Base-by-base conservation (phyloP, 768 basidiomycete genomes). In the Boletus edulis region DNA sequence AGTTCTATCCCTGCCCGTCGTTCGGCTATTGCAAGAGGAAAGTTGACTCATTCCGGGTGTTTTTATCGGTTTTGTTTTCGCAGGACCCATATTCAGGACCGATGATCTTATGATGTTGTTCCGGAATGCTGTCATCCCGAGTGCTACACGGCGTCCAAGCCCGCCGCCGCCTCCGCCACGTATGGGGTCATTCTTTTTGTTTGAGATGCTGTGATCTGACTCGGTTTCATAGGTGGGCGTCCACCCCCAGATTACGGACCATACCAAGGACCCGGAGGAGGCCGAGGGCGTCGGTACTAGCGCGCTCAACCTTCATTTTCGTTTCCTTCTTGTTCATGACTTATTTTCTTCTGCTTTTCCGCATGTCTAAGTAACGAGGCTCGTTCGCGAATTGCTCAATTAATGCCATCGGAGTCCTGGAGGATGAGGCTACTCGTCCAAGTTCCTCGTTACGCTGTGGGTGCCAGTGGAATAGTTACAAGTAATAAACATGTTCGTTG, bases 81-180 rank as follows among this genome's bases (percentile, higher is more conserved):
- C 61, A 95, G 94, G 94, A 5, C 94, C 94, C 10, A 81, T 92
- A 38, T 96, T 96, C 74, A 80, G 91, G 53, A 87, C 89, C 2
- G 94, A 97, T 31, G 94, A 96, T 69, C 75, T 96, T 38, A 87
- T 98, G 85, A 86, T 87, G 57, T 66, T 93, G 31, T 87, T 97
- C 70, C 80, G 84, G 35, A 89, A 83, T 63, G 89, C 91, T 46
- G 83, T 88, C 32, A 91, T 94, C 52, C 90, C 92, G 1, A 86
- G 84, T 55, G 79, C 69, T 13, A 73, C 64, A 54, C 54, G 67
- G 44, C 75, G 80, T 59, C 72, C 78, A 4, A 81, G 81, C 50
- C 82, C 85, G 13, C 83, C 86, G 5, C 83, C 84, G 7, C 80
- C 81, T 2, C 75, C 78, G 18, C 69, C 78, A 48, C 78, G 83